These are phyloP conservation scores for Paraphaeosphaeria minitans DNA, from an alignment of 2,329 filamentous ascomycete species.

Conservation along the genomic window DNA sequence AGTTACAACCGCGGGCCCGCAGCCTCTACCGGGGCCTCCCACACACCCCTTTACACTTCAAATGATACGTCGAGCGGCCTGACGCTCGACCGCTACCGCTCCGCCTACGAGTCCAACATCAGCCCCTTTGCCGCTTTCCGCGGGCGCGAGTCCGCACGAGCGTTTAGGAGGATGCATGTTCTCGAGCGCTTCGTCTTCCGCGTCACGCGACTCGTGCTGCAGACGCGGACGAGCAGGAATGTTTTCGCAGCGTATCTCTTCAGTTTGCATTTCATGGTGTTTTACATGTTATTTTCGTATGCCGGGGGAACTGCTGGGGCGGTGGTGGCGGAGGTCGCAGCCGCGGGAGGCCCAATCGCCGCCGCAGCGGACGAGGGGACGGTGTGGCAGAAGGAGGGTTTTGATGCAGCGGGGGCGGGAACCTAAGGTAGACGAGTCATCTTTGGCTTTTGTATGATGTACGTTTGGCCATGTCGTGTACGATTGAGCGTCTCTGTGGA, in stretches of 20 bases:
- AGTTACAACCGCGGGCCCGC: conserved; percentile 80
- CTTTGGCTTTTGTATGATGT: too few species aligned
- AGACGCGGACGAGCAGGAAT: conserved; percentile 88
- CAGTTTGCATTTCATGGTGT: conserved; percentile 84
- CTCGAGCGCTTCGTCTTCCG: conserved; percentile 91
- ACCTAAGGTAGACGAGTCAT: background rate
- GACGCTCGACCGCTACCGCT: conserved; percentile 81
- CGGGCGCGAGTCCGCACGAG: conserved; percentile 87
- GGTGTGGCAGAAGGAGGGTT: conserved; percentile 46
- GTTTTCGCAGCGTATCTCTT: conserved; percentile 92
- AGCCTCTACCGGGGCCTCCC: conserved; percentile 62
- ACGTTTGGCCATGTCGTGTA: too few species aligned
- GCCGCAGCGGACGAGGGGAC: conserved; percentile 29
- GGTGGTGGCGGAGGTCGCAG: conserved; percentile 32
- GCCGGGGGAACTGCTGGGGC: conserved; percentile 62
- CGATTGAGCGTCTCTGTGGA: too few species aligned
- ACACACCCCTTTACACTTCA: conserved; percentile 68
- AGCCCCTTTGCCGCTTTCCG: conserved; percentile 95
- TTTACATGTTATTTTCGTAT: conserved; percentile 84
- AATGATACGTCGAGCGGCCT: conserved; percentile 67
- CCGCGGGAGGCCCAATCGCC: conserved; percentile 36
- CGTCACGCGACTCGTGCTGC: conserved; percentile 86
- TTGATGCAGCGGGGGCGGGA: conserved; percentile 34
- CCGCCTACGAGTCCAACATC: conserved; percentile 92
- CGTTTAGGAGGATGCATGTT: conserved; percentile 90